Percentiles rank a stretch among this genome's conserved stretches.
Evolutionary conservation across 768 basidiomycete genomes (phyloP).

Genomic region (Mycena haematopus): DNA sequence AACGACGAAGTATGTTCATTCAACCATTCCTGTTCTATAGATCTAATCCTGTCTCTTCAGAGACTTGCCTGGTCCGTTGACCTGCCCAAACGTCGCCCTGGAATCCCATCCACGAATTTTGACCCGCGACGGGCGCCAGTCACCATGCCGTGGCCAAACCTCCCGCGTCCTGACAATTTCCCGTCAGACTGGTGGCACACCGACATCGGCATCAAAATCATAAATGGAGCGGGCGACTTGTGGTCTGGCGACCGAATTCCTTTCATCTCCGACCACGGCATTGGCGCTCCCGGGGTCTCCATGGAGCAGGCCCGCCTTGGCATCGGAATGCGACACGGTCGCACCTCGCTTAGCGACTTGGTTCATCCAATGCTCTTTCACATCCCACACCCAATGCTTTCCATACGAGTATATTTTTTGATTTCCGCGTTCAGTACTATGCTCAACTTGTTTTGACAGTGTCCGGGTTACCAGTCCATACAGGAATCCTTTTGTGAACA

Average conservation of each 20-base stretch:
- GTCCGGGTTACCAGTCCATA: constrained; percentile 12
- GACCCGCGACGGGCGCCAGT: too few relatives aligned
- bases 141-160: background rate
- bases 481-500: too few relatives aligned
- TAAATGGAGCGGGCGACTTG: constrained; percentile 2
- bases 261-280: constrained; percentile 2
- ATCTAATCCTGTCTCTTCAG: too few relatives aligned
- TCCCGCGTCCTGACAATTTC: background rate
- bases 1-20: background rate
- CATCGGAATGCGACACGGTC: background rate
- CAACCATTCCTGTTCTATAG: background rate
- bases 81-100: too few relatives aligned
- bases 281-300: background rate
- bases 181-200: constrained; percentile 22
- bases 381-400: constrained; percentile 12
- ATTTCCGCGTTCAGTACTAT: background rate
- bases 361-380: background rate
- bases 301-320: constrained; percentile 9
- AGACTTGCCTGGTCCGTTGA: too few relatives aligned
- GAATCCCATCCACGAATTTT: too few relatives aligned
- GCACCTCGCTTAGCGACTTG: background rate
- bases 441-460: background rate
- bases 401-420: constrained; percentile 1
- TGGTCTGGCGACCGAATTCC: constrained; percentile 10
- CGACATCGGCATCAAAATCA: background rate